A percentile compares a stretch with the other conserved stretches of the same genome.
Conservation (phyloP, 306 rosid genomes). For the Ziziphus jujuba region DNA sequence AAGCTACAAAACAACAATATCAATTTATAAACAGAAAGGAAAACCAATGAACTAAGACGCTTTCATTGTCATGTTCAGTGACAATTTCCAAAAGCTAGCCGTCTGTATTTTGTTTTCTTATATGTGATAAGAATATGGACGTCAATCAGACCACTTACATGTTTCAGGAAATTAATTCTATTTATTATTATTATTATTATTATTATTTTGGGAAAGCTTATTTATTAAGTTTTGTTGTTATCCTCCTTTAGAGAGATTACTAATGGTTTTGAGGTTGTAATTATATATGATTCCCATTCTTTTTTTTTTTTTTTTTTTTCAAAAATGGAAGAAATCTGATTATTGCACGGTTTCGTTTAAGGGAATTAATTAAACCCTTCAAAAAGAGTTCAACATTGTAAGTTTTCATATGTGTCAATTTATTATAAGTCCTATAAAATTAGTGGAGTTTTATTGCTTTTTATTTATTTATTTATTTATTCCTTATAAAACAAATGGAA, state of each 20-base stretch:
- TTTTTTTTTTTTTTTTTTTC: no score
- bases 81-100: background rate
- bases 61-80: conserved; percentile 6
- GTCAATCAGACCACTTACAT: background rate
- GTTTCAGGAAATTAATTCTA: no score
- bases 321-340: no score
- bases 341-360: no score
- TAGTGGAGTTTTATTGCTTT: background rate
- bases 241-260: background rate
- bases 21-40: background rate
- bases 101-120: background rate
- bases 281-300: no score
- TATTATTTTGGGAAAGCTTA: no score
- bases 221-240: background rate
- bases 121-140: conserved; percentile 19
- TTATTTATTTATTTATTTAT: background rate
- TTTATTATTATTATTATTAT: no score
- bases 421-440: background rate
- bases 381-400: background rate
- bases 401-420: background rate
- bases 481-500: no score
- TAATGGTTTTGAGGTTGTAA: no score
- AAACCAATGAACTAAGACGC: conserved; percentile 15
- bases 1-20: no score
- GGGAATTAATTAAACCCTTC: background rate